Evolutionary conservation across 1,284 basidiomycete genomes (phyloP), one percentile per base, ranked within the genome.

Genomic region (Trichosporon inkin): DNA sequence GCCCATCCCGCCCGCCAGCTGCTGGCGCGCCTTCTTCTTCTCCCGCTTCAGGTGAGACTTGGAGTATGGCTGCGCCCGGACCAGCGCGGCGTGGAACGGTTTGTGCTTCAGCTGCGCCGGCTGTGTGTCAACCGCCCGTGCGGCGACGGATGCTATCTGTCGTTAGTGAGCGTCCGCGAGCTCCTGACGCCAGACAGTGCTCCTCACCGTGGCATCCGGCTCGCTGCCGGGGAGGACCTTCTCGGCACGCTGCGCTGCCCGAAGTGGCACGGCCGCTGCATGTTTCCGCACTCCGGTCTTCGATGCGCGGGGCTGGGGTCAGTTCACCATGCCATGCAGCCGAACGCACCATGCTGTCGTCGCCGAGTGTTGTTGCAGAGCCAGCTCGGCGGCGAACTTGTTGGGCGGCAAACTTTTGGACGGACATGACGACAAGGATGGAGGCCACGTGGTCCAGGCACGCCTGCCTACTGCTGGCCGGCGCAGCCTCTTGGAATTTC

Each of bases 41-140:
- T 76, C 68, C 4, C 77, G 70, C 19, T 67, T 60, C 38, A 64
- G 52, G 37, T 78, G 76, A 3, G 76, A 77, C 59, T 71, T 67
- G n/a, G 76, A 78, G 62, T 78, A 77, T 3, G 76, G 76, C 51
- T 76, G 56, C 57, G 32, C 60, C 62, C 16, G 62, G 57, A 37
- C n/a, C 16, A 61, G 32, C 19, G 59, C 56, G 51, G 59, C 62
- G 44, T 58, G 52, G 57, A 64, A 64, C 6, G 53, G 41, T 58
- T 58, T 56, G 20, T 41, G 53, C 8, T 53, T 40, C 7, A 49
- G 44, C 34, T 49, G 51, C 56, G 51, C 39, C 20, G 44, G 56
- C 55, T 47, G 34, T 2, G 40, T 17, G 36, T 24, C 51, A 49
- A 49, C 52, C 14, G 37, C 49, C 37, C 34, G 37, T 20, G 20